A percentile compares a stretch with the other conserved stretches of the same genome.
phyloP scores from a whole-genome alignment of 306 rosid genomes.

The Acacia acuminata region DNA sequence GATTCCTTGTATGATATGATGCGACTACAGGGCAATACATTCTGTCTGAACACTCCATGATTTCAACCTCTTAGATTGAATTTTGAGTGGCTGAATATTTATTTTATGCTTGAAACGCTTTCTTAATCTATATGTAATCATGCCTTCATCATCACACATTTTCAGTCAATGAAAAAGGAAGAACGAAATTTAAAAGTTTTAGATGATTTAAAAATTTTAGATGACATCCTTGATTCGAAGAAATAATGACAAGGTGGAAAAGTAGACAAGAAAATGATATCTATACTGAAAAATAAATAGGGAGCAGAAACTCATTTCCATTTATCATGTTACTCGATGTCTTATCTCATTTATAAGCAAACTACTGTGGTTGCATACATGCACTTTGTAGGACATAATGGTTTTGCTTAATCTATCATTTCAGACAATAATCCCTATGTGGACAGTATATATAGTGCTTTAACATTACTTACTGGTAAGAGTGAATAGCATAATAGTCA shows the following conservation, averaged over 20 bases:
- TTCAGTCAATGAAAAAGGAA: background rate
- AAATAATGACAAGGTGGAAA: slow-evolving; percentile 14
- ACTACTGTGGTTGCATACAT: background rate
- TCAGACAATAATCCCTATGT: background rate
- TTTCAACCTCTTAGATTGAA: slow-evolving; percentile 17
- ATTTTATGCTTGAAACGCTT: background rate
- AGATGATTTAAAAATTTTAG: background rate
- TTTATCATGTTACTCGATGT: slow-evolving; percentile 1
- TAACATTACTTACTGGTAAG: slow-evolving; percentile 11
- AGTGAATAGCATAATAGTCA: background rate
- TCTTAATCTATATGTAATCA: background rate
- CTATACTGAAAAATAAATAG: background rate
- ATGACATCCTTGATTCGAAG: slow-evolving; percentile 17
- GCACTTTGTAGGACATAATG: slow-evolving; percentile 6
- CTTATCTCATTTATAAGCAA: background rate
- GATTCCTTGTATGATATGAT: slow-evolving; percentile 7
- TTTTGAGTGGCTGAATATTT: slow-evolving; percentile 13
- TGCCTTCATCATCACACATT: background rate
- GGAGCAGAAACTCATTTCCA: background rate
- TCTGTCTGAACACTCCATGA: slow-evolving; percentile 21
- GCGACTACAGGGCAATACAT: slow-evolving; percentile 20
- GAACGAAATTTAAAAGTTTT: too few relatives aligned
- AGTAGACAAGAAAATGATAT: background rate
- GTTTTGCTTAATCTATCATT: slow-evolving; percentile 14
- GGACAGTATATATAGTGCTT: background rate